Evolutionary conservation across 768 basidiomycete species (phyloP), one percentile per base, ranked within the genome.

Genomic region (Lactifluus volemus): DNA sequence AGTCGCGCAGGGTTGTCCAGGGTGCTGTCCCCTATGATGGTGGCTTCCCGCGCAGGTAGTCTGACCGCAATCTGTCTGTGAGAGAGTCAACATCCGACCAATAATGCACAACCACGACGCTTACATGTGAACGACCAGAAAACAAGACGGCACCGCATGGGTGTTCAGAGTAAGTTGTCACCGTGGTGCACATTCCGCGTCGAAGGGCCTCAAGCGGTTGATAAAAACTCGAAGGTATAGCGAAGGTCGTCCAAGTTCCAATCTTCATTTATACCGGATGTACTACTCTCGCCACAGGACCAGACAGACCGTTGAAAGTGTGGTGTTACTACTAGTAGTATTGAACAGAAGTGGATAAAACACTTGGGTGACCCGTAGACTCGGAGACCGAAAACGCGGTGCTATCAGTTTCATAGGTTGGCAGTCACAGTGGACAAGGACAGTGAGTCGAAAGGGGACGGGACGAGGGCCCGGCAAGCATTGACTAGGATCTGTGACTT

Each of bases 41-140:
- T 38, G 15, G 12, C 61, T 63, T 53, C 56, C 51, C 7, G 61
- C 61, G 25, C 61, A 63, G 17, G 21, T 44, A 9, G 36, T 53
- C 32, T 55, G 55, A 30, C 56, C 61, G 39, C 61, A 63, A 38
- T 63, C 61, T 1, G 51, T 63, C 61, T 63, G 34, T 7, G 41
- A 49, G 11, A 2, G 14, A 9, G 32, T 53, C 51, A 58, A 11
- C 17, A 5, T 42, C 21, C 17, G n/a, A 12, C n/a, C 4, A 2
- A 2, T 25, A 32, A n/a, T 25, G 30, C n/a, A 25, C 2, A 55
- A n/a, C 25, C 15, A 48, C 5, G 9, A 10, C 4, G 29, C 61
- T 6, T 38, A 63, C 61, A 19, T 44, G 51, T 1, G 61, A 58
- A 25, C 61, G 56, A 11, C 61, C 61, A 36, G 61, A 58, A 17